Conservation (phyloP, 768 basidiomycete species). For the Tricholoma sp. region DNA sequence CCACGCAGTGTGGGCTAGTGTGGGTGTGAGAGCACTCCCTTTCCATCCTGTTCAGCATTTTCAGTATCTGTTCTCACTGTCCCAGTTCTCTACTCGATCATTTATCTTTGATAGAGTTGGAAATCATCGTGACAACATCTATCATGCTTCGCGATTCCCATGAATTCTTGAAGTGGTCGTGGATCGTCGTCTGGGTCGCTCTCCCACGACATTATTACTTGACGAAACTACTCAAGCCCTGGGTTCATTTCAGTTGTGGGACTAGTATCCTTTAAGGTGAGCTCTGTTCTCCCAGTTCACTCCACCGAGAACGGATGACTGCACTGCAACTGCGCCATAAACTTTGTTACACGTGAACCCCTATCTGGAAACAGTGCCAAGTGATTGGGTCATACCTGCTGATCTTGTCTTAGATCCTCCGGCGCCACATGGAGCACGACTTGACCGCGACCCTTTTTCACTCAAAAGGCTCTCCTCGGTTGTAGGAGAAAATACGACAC, state of each 20-base stretch:
- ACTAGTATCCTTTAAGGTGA: background rate
- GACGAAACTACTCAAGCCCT: background rate
- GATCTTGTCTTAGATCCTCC: background rate
- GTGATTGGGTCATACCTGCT: background rate
- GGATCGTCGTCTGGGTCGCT: background rate
- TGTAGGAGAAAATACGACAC: background rate
- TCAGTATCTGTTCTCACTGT: background rate
- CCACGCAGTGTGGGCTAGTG: background rate
- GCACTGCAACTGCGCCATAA: too few relatives aligned
- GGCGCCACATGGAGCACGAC: background rate
- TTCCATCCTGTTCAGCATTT: background rate
- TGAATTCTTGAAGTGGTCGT: background rate
- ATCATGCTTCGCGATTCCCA: background rate
- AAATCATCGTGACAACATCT: background rate
- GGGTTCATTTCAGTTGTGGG: background rate
- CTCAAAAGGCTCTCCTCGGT: background rate
- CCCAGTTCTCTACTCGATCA: background rate
- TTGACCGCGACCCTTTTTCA: background rate
- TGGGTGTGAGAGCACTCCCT: background rate
- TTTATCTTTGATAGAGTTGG: background rate
- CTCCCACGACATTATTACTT: background rate
- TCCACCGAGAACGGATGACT: background rate
- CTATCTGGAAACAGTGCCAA: background rate
- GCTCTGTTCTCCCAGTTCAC: background rate
- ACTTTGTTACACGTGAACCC: background rate